Base-by-base conservation (phyloP, 208 protist species). In the Kentomonas sorsogonicus region DNA sequence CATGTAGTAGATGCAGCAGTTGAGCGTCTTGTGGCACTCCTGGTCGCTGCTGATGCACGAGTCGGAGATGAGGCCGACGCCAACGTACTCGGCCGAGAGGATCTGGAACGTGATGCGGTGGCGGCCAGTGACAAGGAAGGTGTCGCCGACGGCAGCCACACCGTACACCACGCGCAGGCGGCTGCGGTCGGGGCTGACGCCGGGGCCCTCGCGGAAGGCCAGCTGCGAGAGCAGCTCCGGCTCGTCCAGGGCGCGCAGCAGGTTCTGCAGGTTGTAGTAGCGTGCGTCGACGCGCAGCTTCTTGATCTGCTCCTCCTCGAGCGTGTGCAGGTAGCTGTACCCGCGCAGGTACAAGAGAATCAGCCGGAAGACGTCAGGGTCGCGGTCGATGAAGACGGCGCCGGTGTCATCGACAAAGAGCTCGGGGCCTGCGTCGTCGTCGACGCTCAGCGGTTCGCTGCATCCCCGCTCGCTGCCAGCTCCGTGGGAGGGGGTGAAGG, bases 1-100 rank as follows among this genome's bases (percentile, higher is more conserved):
- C 86, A 94, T 94, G 66, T 96, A 96, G 65, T 96, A 96, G 36
- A 96, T 83, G 51, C 81, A 92, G 66, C 86, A 91, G 60, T 94
- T 69, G 10, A 67, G 54, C 22, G 83, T 88, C 54, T 87, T 91
- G 79, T 94, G 86, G 62, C 93, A 94, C 62, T 96, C 86, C 53
- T 86, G 77, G 60, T 96, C 86, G 4, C 68, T 72, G 45, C 65
- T 79, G 27, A 80, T 62, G 58, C 87, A 96, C 0, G 74, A 72
- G 43, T 93, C 80, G 0, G 86, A 94, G 36, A 93, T 75, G 41
- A 96, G 67, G 31, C 90, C 90, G 33, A 96, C 74, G n/a, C 90
- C 90, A 10, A 93, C 79, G 69, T 96, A 96, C 22, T 93, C 86
- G 25, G 72, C 74, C 36, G 69, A 60, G 30, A 83, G 41, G 10